Evolutionary conservation across 2,329 filamentous ascomycete species (phyloP), one percentile per base, ranked within the genome.

Genomic region (Ophiostoma sp.): DNA sequence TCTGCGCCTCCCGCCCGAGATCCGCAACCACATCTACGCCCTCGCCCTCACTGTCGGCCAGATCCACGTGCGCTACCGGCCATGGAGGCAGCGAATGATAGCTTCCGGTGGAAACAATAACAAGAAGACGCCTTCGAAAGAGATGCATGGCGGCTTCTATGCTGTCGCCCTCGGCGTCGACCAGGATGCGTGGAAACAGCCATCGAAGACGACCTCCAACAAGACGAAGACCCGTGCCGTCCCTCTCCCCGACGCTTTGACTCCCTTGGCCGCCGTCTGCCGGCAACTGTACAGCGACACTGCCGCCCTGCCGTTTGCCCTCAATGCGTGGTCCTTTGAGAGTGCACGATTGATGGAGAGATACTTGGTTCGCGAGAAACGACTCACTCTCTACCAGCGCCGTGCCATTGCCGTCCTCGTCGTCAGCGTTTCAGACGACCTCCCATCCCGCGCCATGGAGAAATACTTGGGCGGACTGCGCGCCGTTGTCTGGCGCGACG

Each of bases 271-370:
- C 2, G 74, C 75, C 3, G 80, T 81, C 25, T 83, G 80, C 74
- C 78, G 81, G 42, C 81, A 82, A 76, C 79, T 83, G 17, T 81
- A 82, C 78, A 76, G 79, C 71, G 81, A 82, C 75, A 82, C 81
- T 19, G 78, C 77, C 2, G 71, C 79, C 39, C 75, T 83, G 42
- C 81, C 81, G 8, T 82, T 80, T 70, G 72, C 76, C 52, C 77
- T 82, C 55, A 81, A 81, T 57, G 76, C 76, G 42, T 82, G 81
- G 81, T 80, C 79, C 0, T 82, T 82, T 70, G 78, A 79, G 72
- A 79, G 73, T 22, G 39, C 74, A 2, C 74, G 75, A 17, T 72
- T 81, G 31, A 81, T 82, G 80, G 81, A 82, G 63, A 76, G 81
- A 8, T 82, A 77, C 52, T 69, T 82, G 19, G 48, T 81, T 3